Percentiles rank a stretch among this genome's conserved stretches.
Evolutionary conservation across 768 basidiomycete genomes (phyloP).

Genomic region (Strobilomyces echinocephalus): DNA sequence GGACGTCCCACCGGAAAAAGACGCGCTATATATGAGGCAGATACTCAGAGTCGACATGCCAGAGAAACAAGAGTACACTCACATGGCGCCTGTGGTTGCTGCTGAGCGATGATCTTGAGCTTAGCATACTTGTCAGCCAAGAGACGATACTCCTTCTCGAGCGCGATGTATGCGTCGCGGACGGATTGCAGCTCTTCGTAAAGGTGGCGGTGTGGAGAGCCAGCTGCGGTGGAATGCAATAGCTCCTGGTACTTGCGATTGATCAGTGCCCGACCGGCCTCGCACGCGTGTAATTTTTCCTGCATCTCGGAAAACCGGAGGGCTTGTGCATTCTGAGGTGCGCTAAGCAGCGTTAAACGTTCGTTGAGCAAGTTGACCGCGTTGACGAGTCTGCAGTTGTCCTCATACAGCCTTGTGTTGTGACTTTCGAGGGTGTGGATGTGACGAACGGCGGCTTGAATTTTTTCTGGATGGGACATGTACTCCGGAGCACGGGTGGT

Average conservation of each 20-base stretch:
- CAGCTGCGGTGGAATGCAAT: slow-evolving; percentile 10
- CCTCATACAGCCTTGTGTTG: slow-evolving; percentile 34
- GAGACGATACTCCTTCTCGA: slow-evolving; percentile 19
- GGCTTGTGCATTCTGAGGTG: slow-evolving; percentile 15
- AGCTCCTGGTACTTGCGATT: slow-evolving; percentile 25
- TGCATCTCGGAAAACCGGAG: slow-evolving; percentile 20
- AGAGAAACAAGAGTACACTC: not conserved
- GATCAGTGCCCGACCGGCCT: slow-evolving; percentile 14
- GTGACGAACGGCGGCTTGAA: slow-evolving; percentile 25
- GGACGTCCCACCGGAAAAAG: slow-evolving; percentile 4
- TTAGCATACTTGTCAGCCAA: slow-evolving; percentile 21
- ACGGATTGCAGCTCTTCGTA: slow-evolving; percentile 14
- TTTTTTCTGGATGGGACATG: slow-evolving; percentile 33
- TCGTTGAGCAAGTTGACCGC: slow-evolving; percentile 30
- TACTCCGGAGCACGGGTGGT: slow-evolving; percentile 44
- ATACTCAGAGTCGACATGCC: not conserved
- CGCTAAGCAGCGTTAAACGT: slow-evolving; percentile 20
- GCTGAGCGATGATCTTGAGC: slow-evolving; percentile 11
- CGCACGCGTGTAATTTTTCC: slow-evolving; percentile 24
- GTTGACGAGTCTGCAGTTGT: slow-evolving; percentile 33
- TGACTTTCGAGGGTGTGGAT: slow-evolving; percentile 29
- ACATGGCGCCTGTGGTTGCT: slow-evolving; percentile 10
- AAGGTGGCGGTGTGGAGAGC: slow-evolving; percentile 16
- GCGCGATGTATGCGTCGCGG: slow-evolving; percentile 17
- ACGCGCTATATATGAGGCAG: not conserved